A percentile compares a stretch with the other conserved stretches of the same genome.
Evolutionary conservation across 1,139 yeast genomes (phyloP).

Genomic region (Meyerozyma athensensis): DNA sequence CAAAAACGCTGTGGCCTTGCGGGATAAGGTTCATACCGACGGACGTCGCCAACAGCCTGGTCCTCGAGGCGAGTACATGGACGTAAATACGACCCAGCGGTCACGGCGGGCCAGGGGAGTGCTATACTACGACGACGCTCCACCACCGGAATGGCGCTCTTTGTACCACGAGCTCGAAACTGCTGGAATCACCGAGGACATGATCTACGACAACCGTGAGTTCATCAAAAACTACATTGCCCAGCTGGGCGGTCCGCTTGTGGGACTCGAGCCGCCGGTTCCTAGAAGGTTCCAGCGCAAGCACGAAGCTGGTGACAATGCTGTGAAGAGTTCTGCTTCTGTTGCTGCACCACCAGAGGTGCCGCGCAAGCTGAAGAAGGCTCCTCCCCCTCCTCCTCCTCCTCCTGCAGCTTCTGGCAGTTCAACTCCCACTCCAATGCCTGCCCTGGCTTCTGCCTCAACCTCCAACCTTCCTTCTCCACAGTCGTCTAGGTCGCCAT

Average conservation of each 20-base stretch:
- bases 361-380: slow-evolving; percentile 26
- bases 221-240: slow-evolving; percentile 75
- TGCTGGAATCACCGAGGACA: slow-evolving; percentile 81
- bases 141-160: slow-evolving; percentile 84
- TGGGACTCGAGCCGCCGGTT: slow-evolving; percentile 81
- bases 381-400: slow-evolving; percentile 49
- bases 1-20: slow-evolving; percentile 80
- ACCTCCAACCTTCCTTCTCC: slow-evolving; percentile 8
- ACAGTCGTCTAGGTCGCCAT: slow-evolving; percentile 7
- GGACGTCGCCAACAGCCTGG: slow-evolving; percentile 47
- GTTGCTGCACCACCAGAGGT: slow-evolving; percentile 9
- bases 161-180: slow-evolving; percentile 68
- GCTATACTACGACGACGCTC: slow-evolving; percentile 69
- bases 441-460: too few species aligned
- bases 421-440: too few species aligned
- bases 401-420: slow-evolving; percentile 13
- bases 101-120: slow-evolving; percentile 54
- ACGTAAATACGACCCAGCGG: slow-evolving; percentile 50
- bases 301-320: slow-evolving; percentile 10
- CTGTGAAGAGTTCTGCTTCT: slow-evolving; percentile 4
- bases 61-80: slow-evolving; percentile 64
- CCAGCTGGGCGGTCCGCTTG: slow-evolving; percentile 78
- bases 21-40: slow-evolving; percentile 36
- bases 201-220: slow-evolving; percentile 83
- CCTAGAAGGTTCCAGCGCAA: slow-evolving; percentile 53